These are phyloP conservation scores for Sclerotinia glacialis DNA, from an alignment of 2,329 filamentous ascomycete genomes.

Conservation along the genomic window DNA sequence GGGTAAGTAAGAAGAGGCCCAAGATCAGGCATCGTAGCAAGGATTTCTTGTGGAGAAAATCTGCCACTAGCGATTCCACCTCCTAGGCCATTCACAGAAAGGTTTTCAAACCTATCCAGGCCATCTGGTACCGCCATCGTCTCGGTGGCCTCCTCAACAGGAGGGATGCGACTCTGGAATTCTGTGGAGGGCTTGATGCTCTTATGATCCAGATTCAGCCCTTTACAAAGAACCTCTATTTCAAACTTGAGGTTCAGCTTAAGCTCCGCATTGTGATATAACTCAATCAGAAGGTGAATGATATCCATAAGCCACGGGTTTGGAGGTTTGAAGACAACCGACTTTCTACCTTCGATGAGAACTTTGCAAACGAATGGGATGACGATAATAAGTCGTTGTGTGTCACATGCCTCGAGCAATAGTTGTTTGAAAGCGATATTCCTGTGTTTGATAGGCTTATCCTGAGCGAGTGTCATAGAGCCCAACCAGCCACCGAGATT, in stretches of 20 bases:
- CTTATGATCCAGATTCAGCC: constrained; percentile 87
- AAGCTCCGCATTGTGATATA: constrained; percentile 89
- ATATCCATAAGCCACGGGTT: constrained; percentile 99
- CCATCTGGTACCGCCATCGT: constrained; percentile 57
- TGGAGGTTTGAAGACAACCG: constrained; percentile 86
- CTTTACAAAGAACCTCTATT: constrained; percentile 95
- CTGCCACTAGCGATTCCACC: constrained; percentile 66
- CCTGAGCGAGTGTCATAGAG: constrained; percentile 84
- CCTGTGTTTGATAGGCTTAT: constrained; percentile 92
- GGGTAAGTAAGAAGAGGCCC: constrained; percentile 77
- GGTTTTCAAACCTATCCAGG: constrained; percentile 77
- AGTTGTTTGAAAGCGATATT: constrained; percentile 98
- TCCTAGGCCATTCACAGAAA: constrained; percentile 72
- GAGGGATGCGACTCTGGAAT: constrained; percentile 70
- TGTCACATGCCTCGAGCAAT: constrained; percentile 89
- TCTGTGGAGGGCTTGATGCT: constrained; percentile 82
- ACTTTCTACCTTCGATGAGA: constrained; percentile 76
- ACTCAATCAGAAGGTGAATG: constrained; percentile 81
- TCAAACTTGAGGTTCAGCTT: constrained; percentile 98
- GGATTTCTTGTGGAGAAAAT: constrained; percentile 73
- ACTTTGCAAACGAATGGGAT: constrained; percentile 99
- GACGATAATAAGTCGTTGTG: constrained; percentile 83
- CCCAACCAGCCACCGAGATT: constrained; percentile 94
- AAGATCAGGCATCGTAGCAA: constrained; percentile 80
- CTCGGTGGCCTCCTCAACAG: constrained; percentile 59